A percentile compares a stretch with the other conserved stretches of the same genome.
Evolutionary conservation across 169 alveolate genomes (phyloP).

Genomic region (Babesia bigemina): DNA sequence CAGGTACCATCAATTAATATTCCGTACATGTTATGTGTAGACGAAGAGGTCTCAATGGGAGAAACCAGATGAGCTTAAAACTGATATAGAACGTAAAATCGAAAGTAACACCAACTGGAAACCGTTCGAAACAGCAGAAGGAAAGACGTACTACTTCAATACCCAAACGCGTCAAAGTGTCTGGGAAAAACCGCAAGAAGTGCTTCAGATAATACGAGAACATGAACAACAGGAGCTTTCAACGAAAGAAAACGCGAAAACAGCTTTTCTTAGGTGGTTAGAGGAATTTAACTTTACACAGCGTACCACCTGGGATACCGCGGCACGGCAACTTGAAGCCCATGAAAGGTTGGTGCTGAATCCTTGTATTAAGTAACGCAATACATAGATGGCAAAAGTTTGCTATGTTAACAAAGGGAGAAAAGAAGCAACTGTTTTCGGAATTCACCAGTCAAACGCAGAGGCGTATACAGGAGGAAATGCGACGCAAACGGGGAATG

Average conservation of each 20-base stretch:
- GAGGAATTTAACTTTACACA: slow-evolving; percentile 75
- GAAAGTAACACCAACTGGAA: slow-evolving; percentile 77
- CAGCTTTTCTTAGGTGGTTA: slow-evolving; percentile 66
- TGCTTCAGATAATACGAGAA: slow-evolving; percentile 59
- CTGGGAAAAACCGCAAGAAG: slow-evolving; percentile 84
- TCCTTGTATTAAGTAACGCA: not conserved
- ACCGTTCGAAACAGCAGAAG: slow-evolving; percentile 80
- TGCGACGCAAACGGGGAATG: slow-evolving; percentile 75
- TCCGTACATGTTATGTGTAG: slow-evolving; percentile 14
- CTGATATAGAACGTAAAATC: slow-evolving; percentile 68
- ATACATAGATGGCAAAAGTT: slow-evolving; percentile 72
- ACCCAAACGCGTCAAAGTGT: slow-evolving; percentile 75
- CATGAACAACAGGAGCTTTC: slow-evolving; percentile 69
- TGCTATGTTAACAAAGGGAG: slow-evolving; percentile 78
- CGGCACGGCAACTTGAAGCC: slow-evolving; percentile 66
- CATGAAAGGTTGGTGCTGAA: slow-evolving; percentile 45
- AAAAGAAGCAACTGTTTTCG: slow-evolving; percentile 79
- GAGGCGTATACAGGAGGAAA: slow-evolving; percentile 78
- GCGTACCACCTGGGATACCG: slow-evolving; percentile 76
- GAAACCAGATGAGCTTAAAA: slow-evolving; percentile 82
- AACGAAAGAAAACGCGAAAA: slow-evolving; percentile 73
- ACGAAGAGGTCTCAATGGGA: slow-evolving; percentile 83
- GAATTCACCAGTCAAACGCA: slow-evolving; percentile 82
- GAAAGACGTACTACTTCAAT: slow-evolving; percentile 79
- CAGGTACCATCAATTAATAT: slow-evolving; percentile 23